These are phyloP conservation scores for Ogataea zsoltii DNA, from an alignment of 805 yeast species.

Conservation along the genomic window DNA sequence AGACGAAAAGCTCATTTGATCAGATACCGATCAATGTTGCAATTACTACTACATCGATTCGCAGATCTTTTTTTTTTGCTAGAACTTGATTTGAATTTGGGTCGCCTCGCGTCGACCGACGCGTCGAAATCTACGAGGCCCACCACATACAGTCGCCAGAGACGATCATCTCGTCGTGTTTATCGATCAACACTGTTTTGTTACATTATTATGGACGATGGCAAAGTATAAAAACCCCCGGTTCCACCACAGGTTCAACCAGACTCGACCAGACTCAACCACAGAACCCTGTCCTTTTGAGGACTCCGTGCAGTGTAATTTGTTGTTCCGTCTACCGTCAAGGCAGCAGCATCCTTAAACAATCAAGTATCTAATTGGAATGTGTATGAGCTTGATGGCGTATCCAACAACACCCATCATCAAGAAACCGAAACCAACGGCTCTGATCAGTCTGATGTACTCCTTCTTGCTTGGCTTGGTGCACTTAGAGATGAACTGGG, in stretches of 20 bases:
- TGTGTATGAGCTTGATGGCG: constrained; percentile 89
- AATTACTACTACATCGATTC: too few relatives aligned
- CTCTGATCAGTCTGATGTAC: constrained; percentile 84
- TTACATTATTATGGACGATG: too few relatives aligned
- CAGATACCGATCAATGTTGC: not conserved
- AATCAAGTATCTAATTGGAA: constrained; percentile 94
- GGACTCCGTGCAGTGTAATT: not conserved
- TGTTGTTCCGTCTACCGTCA: not conserved
- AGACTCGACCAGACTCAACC: not conserved
- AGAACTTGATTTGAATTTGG: too few relatives aligned
- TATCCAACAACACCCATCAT: constrained; percentile 99
- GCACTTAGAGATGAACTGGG: constrained; percentile 85
- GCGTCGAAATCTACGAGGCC: not conserved
- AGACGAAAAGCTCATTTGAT: constrained; percentile 24
- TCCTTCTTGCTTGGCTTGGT: constrained; percentile 92
- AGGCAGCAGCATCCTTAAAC: constrained; percentile 48
- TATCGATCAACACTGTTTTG: too few relatives aligned
- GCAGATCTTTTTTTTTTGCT: not conserved
- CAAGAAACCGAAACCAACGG: constrained; percentile 94
- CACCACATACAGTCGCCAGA: too few relatives aligned
- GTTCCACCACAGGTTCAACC: too few relatives aligned
- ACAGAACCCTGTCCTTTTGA: not conserved
- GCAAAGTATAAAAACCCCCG: too few relatives aligned
- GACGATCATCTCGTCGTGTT: too few relatives aligned
- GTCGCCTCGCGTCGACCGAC: constrained; percentile 6